A percentile compares a stretch with the other conserved stretches of the same genome.
These are phyloP conservation scores for Ganoderma meredithae DNA, from an alignment of 1,284 basidiomycete genomes.

Conservation along the genomic window DNA sequence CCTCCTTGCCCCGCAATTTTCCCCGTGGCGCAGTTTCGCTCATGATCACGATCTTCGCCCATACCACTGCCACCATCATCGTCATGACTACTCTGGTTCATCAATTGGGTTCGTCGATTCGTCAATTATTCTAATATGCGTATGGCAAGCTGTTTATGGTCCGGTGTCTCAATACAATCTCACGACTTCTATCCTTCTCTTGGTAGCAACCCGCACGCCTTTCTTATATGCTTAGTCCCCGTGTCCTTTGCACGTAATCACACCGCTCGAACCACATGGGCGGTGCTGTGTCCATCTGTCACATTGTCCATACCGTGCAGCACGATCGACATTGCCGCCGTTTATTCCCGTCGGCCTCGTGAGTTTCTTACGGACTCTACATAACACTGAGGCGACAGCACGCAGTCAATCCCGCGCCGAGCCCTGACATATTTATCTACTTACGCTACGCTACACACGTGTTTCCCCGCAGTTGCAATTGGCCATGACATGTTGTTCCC, in stretches of 20 bases:
- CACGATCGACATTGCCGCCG: not conserved
- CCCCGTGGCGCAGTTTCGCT: slow-evolving; percentile 1
- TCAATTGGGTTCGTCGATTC: slow-evolving; percentile 6
- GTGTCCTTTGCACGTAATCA: slow-evolving; percentile 27
- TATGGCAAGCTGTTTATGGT: slow-evolving; percentile 31
- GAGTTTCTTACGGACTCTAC: slow-evolving; percentile 2
- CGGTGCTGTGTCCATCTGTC: slow-evolving; percentile 23
- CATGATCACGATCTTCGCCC: not conserved
- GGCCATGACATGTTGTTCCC: slow-evolving; percentile 21
- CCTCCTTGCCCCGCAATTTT: slow-evolving; percentile 18
- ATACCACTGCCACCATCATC: slow-evolving; percentile 4
- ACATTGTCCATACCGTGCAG: slow-evolving; percentile 17
- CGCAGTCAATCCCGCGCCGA: slow-evolving; percentile 8
- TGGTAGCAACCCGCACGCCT: not conserved
- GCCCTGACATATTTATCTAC: slow-evolving; percentile 15
- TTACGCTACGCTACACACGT: slow-evolving; percentile 17
- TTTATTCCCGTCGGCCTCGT: not conserved
- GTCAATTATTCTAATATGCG: slow-evolving; percentile 36
- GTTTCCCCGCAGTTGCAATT: slow-evolving; percentile 24
- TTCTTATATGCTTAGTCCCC: slow-evolving; percentile 29
- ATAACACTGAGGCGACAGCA: slow-evolving; percentile 11
- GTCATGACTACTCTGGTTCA: slow-evolving; percentile 7
- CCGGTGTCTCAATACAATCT: not conserved
- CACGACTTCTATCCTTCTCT: not conserved
- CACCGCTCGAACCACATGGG: slow-evolving; percentile 10